These are phyloP conservation scores for Geum urbanum DNA, from an alignment of 306 rosid genomes.

Conservation along the genomic window DNA sequence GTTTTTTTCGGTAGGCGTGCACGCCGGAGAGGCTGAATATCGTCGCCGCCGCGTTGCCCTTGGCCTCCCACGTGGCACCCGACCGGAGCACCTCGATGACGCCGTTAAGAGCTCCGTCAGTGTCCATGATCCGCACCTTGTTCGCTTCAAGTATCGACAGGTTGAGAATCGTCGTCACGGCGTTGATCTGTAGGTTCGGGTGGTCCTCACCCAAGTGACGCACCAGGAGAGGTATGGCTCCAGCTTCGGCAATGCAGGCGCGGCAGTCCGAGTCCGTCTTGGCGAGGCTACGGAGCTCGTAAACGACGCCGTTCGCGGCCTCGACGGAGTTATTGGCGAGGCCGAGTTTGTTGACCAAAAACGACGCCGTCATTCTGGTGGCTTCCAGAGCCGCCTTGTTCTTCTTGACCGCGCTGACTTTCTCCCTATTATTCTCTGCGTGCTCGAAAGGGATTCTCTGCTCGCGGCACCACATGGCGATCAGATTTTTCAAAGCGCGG, in stretches of 20 bases:
- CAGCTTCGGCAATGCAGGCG: constrained; percentile 70
- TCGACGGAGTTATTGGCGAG: constrained; percentile 26
- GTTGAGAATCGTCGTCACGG: constrained; percentile 78
- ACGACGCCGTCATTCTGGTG: constrained; percentile 66
- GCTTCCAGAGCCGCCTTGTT: constrained; percentile 82
- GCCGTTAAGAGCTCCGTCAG: constrained; percentile 67
- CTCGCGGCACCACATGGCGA: constrained; percentile 80
- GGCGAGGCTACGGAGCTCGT: constrained; percentile 71
- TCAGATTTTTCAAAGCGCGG: constrained; percentile 57
- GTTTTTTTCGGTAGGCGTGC: constrained; percentile 39
- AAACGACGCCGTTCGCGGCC: constrained; percentile 52
- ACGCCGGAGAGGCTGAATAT: constrained; percentile 63
- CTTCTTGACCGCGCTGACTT: constrained; percentile 30
- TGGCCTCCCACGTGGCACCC: constrained; percentile 91
- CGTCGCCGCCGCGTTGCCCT: constrained; percentile 86
- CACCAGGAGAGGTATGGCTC: constrained; percentile 64
- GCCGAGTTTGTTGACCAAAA: constrained; percentile 51
- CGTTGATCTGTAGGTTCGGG: constrained; percentile 69
- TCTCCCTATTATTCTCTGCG: constrained; percentile 22
- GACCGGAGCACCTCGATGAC: constrained; percentile 54
- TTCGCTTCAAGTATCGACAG: constrained; percentile 71
- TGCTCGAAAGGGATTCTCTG: constrained; percentile 57
- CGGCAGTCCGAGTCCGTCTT: constrained; percentile 81
- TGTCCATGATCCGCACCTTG: constrained; percentile 67
- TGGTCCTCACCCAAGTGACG: constrained; percentile 33